A percentile compares a stretch with the other conserved stretches of the same genome.
Conservation (phyloP, 805 yeast genomes). For the Metschnikowia anglica region DNA sequence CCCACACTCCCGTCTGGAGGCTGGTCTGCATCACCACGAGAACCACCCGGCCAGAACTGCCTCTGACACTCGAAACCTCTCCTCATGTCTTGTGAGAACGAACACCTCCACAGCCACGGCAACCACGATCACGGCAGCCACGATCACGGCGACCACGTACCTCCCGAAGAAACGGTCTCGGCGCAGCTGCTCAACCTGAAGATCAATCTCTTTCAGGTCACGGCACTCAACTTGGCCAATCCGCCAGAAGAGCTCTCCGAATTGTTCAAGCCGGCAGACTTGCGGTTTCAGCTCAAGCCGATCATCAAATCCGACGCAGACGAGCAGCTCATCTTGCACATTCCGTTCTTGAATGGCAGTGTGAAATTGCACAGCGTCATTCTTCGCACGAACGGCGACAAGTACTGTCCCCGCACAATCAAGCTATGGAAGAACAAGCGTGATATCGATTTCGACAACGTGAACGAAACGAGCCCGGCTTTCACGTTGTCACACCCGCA, state of each 20-base stretch:
- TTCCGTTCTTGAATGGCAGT: slow-evolving; percentile 72
- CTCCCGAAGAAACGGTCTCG: slow-evolving; percentile 69
- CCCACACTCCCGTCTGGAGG: too few relatives aligned
- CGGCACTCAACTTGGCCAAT: slow-evolving; percentile 62
- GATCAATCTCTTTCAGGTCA: slow-evolving; percentile 59
- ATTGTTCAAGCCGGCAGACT: slow-evolving; percentile 54
- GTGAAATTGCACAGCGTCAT: slow-evolving; percentile 75
- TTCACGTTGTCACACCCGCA: slow-evolving; percentile 62
- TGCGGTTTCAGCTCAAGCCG: slow-evolving; percentile 49
- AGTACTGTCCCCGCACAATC: slow-evolving; percentile 66
- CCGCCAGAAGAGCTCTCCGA: slow-evolving; percentile 47
- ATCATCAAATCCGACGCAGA: slow-evolving; percentile 72
- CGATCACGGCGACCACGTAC: slow-evolving; percentile 36
- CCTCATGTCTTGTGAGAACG: slow-evolving; percentile 17
- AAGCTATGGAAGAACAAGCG: slow-evolving; percentile 70
- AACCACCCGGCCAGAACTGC: too few relatives aligned
- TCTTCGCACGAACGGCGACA: slow-evolving; percentile 61
- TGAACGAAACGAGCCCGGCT: slow-evolving; percentile 48
- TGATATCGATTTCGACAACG: slow-evolving; percentile 70
- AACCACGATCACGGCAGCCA: slow-evolving; percentile 32
- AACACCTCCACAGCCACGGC: slow-evolving; percentile 13
- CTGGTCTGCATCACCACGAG: too few relatives aligned
- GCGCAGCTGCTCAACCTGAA: slow-evolving; percentile 64
- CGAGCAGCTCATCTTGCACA: slow-evolving; percentile 68
- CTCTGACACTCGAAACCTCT: neutral